Evolutionary conservation across 495 filamentous ascomycete species (phyloP).

Genomic region (Sordaria brevicollis): DNA sequence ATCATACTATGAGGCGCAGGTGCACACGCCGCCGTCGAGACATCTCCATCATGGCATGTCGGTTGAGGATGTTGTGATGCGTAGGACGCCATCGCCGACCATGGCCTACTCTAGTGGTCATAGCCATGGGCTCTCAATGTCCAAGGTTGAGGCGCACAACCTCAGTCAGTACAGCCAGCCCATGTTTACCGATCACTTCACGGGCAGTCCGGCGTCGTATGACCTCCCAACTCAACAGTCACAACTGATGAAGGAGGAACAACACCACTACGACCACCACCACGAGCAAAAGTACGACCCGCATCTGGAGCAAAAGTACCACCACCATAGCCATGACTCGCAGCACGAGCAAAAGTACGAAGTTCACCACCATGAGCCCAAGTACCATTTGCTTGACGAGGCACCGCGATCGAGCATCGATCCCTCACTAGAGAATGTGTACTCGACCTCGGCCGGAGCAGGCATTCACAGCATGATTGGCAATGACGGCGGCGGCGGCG

Average conservation of each 20-base stretch:
- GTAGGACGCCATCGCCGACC: slow-evolving; percentile 32
- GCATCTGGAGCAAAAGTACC: not conserved
- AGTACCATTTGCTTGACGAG: not conserved
- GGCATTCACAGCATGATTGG: not conserved
- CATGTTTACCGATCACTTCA: not conserved
- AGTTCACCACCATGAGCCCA: not conserved
- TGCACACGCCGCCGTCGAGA: slow-evolving; percentile 30
- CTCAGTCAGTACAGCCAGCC: slow-evolving; percentile 7
- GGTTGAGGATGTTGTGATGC: slow-evolving; percentile 43
- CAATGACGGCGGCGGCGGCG: not conserved
- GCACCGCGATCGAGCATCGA: slow-evolving; percentile 15
- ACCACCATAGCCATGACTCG: not conserved
- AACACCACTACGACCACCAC: not conserved
- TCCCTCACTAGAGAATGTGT: slow-evolving; percentile 10
- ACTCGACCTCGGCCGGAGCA: not conserved
- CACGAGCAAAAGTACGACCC: not conserved
- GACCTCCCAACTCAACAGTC: not conserved
- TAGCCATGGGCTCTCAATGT: not conserved
- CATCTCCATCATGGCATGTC: slow-evolving; percentile 23
- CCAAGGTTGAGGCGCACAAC: not conserved
- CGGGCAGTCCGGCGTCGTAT: not conserved
- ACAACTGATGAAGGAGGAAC: not conserved
- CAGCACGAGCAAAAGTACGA: not conserved
- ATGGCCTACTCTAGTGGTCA: slow-evolving; percentile 11
- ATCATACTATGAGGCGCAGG: slow-evolving; percentile 49